Conservation (phyloP, 768 basidiomycete genomes). For the Gloeopeniophorella convolvens region DNA sequence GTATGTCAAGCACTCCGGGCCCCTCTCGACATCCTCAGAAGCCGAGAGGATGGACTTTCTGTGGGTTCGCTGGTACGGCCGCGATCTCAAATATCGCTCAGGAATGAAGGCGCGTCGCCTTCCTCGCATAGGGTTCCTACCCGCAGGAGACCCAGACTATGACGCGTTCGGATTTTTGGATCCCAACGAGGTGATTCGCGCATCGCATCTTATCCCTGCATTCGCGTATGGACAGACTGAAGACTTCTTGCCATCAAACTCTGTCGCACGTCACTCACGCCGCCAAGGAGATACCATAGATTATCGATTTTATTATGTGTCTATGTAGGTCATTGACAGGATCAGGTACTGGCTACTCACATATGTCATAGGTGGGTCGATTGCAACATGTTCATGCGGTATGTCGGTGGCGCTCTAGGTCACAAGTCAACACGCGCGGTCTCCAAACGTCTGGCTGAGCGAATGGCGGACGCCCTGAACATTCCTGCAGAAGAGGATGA, state of each 20-base stretch:
- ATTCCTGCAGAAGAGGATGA: too few species aligned
- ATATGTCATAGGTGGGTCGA: neutral
- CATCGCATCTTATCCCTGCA: conserved; percentile 31
- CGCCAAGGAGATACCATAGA: conserved; percentile 20
- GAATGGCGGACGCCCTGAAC: too few species aligned
- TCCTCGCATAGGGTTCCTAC: conserved; percentile 23
- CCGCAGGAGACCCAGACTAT: conserved; percentile 11
- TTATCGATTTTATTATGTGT: neutral
- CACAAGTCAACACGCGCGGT: too few species aligned
- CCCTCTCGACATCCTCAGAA: neutral
- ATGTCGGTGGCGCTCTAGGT: neutral
- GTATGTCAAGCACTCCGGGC: conserved; percentile 21
- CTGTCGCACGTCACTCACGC: neutral
- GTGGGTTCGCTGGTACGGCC: conserved; percentile 32
- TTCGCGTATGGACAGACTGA: conserved; percentile 18
- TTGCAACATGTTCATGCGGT: conserved; percentile 1
- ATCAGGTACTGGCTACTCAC: neutral
- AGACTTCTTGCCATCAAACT: conserved; percentile 1
- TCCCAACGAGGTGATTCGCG: conserved; percentile 28
- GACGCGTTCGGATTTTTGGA: conserved; percentile 36
- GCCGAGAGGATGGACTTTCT: conserved; percentile 26
- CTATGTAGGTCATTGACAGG: neutral
- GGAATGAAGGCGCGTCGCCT: conserved; percentile 9
- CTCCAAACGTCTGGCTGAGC: too few species aligned
- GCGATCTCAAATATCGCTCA: conserved; percentile 1